Evolutionary conservation across 192 early-diverging fungal genomes (phyloP).

Genomic region (Backusella circina): DNA sequence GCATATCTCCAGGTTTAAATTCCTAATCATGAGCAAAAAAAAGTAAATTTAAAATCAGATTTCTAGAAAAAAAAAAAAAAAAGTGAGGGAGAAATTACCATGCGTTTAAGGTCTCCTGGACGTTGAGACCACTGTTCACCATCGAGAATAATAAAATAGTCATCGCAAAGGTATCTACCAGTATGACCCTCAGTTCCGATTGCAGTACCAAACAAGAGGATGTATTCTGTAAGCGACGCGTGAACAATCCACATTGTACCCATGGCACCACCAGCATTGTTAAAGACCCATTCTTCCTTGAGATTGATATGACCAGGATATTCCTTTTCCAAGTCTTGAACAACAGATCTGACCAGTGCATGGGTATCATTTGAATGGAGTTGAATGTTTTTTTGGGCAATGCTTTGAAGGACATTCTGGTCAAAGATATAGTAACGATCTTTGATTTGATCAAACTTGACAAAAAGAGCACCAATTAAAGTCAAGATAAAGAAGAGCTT

Average conservation of each 20-base stretch:
- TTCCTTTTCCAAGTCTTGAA: slow-evolving; percentile 26
- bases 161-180: slow-evolving; percentile 38
- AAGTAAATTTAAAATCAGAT: neutral
- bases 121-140: slow-evolving; percentile 45
- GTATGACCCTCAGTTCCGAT: slow-evolving; percentile 46
- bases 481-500: slow-evolving; percentile 20
- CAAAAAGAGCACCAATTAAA: slow-evolving; percentile 27
- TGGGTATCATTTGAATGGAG: slow-evolving; percentile 31
- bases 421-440: slow-evolving; percentile 39
- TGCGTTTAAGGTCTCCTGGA: slow-evolving; percentile 32
- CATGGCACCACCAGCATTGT: slow-evolving; percentile 48
- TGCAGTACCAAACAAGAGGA: slow-evolving; percentile 44
- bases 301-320: slow-evolving; percentile 33
- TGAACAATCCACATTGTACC: slow-evolving; percentile 45
- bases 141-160: slow-evolving; percentile 46
- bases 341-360: slow-evolving; percentile 29
- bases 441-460: slow-evolving; percentile 35
- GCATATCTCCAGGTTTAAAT: slow-evolving; percentile 37
- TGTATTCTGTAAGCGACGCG: slow-evolving; percentile 41
- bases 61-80: neutral
- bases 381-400: slow-evolving; percentile 33
- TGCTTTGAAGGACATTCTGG: slow-evolving; percentile 29
- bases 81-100: slow-evolving; percentile 15
- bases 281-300: slow-evolving; percentile 46
- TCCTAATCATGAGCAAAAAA: slow-evolving; percentile 18